Evolutionary conservation across 2,329 filamentous ascomycete species (phyloP).

Genomic region (Metarhizium robertsii): DNA sequence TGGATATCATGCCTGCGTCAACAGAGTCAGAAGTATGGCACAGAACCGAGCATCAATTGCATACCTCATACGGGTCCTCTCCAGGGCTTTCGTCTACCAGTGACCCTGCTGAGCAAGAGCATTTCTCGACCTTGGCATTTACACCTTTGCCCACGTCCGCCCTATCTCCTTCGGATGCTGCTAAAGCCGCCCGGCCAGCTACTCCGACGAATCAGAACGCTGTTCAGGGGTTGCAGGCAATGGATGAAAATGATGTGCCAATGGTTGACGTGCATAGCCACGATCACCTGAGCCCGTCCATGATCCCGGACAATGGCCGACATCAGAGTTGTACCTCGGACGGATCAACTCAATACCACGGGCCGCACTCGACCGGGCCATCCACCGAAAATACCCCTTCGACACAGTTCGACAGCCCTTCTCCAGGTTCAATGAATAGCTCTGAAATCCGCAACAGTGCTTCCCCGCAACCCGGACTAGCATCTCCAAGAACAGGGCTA

Average conservation of each 20-base stretch:
- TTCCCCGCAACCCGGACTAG: constrained; percentile 22
- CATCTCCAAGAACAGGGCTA: constrained; percentile 19
- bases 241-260: constrained; percentile 12
- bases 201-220: constrained; percentile 13
- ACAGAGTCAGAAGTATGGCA: constrained; percentile 29
- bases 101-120: constrained; percentile 2
- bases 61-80: constrained; percentile 17
- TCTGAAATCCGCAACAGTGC: constrained; percentile 27
- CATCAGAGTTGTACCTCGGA: constrained; percentile 28
- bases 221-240: constrained; percentile 4
- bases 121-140: background rate
- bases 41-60: constrained; percentile 26
- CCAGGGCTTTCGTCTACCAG: constrained; percentile 4
- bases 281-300: constrained; percentile 14
- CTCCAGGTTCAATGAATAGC: constrained; percentile 27
- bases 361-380: constrained; percentile 28
- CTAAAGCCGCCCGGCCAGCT: constrained; percentile 18
- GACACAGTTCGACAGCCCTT: constrained; percentile 33
- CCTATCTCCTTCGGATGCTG: constrained; percentile 7
- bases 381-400: constrained; percentile 37
- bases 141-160: constrained; percentile 16
- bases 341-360: constrained; percentile 31
- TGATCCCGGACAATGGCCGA: constrained; percentile 14
- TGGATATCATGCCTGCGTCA: constrained; percentile 41
- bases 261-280: constrained; percentile 18